Evolutionary conservation across 257 asterid genomes (phyloP), one percentile per base, ranked within the genome.

Genomic region (Jaltomata sinuosa): DNA sequence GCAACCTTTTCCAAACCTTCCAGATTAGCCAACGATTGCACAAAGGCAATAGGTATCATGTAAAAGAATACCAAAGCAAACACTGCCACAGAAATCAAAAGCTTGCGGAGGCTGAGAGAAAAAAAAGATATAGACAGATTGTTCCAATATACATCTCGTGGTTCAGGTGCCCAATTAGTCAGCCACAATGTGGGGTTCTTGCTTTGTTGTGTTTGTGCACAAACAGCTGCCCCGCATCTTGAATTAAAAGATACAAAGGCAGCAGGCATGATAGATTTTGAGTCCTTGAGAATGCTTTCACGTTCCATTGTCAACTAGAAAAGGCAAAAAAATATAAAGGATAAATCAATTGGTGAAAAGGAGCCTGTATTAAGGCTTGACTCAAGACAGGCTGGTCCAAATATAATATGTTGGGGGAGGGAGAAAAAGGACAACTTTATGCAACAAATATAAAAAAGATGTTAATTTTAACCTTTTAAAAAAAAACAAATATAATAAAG

Each of bases 201-300:
- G 94, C 97, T 94, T 87, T 97, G 99, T 78, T 91, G 96, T 87
- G 99, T 95, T 88, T 97, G 99, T 55, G 99, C 99, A 91, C 99
- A 95, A 84, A 97, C 97, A 79, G 98, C 97, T 55, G 99, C 99
- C 53, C 95, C 99, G 91, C 99, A 94, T 89, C 99, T 93, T 21
- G 99, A 91, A 85, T 91, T 89, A 88, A 97, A 97, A 0, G 99
- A 95, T 52, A 97, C 99, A 87, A 97, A 97, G 79, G 99, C 94
- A 79, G 97, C 97, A 8, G 97, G 89, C 32, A 89, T 92, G 81
- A 94, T 47, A 38, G 89, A 87, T 84, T 93, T 93, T 6, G 98
- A 86, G 83, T 97, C 97, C 80, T 94, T 92, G 27, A 95, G 90
- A 90, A 94, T 87, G 54, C 86, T 81, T 83, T 97, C 96, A 64